phyloP scores from a whole-genome alignment of 257 asterid species.

The Solanum okadae region DNA sequence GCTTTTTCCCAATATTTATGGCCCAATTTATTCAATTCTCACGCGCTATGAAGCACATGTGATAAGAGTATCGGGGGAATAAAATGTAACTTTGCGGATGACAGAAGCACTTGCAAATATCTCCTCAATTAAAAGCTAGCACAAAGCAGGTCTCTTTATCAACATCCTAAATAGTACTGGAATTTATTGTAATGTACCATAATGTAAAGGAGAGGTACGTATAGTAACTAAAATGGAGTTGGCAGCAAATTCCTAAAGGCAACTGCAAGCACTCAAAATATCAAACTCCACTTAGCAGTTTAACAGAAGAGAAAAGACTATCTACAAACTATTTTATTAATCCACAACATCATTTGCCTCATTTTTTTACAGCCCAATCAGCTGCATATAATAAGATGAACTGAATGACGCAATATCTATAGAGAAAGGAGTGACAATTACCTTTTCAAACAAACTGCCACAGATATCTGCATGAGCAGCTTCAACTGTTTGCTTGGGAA shows the following conservation, averaged over 20 bases:
- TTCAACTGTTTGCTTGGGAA: constrained; percentile 87
- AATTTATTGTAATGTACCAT: background rate
- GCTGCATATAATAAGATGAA: background rate
- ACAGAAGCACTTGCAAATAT: background rate
- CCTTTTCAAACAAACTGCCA: constrained; percentile 94
- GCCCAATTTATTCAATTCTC: background rate
- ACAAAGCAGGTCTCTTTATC: background rate
- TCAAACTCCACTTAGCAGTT: background rate
- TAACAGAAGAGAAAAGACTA: background rate
- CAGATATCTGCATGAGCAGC: constrained; percentile 87
- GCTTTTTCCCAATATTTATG: background rate
- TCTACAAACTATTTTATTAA: background rate
- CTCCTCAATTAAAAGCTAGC: background rate
- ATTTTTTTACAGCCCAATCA: background rate
- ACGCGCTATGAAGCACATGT: background rate
- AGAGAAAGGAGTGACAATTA: constrained; percentile 3
- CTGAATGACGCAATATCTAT: background rate
- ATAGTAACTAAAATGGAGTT: background rate
- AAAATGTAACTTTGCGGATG: background rate
- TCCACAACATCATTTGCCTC: background rate
- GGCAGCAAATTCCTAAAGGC: background rate
- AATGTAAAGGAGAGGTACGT: background rate
- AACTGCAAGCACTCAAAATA: background rate
- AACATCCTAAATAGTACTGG: background rate
- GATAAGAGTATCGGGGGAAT: background rate